A percentile compares a stretch with the other conserved stretches of the same genome.
These are phyloP conservation scores for Tolypocladium nubicola DNA, from an alignment of 2,329 filamentous ascomycete species.

Conservation along the genomic window DNA sequence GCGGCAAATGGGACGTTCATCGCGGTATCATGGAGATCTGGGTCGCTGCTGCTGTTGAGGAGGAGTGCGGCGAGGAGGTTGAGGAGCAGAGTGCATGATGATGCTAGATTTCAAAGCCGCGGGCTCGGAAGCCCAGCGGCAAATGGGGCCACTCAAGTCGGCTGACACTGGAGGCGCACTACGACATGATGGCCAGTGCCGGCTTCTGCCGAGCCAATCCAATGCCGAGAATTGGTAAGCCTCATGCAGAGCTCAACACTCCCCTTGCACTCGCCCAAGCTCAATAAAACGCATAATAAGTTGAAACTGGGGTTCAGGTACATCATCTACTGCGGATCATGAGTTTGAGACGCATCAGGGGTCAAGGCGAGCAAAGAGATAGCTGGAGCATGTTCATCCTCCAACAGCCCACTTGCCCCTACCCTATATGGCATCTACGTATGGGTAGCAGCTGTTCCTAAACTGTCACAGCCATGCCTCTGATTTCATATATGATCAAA, in stretches of 20 bases:
- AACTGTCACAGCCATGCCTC: no score
- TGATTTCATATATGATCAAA: neutral
- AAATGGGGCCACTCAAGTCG: slow-evolving; percentile 8
- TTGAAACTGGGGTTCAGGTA: no score
- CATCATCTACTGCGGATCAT: neutral
- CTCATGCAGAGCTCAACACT: neutral
- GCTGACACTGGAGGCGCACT: slow-evolving; percentile 12
- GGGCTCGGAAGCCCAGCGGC: slow-evolving; percentile 15
- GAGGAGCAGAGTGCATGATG: neutral
- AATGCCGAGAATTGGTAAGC: slow-evolving; percentile 18
- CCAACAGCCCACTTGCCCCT: neutral
- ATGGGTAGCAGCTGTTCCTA: no score
- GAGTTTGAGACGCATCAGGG: neutral
- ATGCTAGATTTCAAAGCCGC: slow-evolving; percentile 14
- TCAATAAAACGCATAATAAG: neutral
- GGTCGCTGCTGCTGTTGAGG: slow-evolving; percentile 1
- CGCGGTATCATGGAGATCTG: slow-evolving; percentile 1
- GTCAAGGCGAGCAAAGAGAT: neutral
- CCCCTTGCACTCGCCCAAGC: neutral
- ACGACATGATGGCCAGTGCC: slow-evolving; percentile 11
- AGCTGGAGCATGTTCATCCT: neutral
- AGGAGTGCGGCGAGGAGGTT: neutral
- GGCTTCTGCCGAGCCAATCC: slow-evolving; percentile 27
- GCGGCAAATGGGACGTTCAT: slow-evolving; percentile 22
- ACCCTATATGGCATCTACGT: neutral